Evolutionary conservation across 495 filamentous ascomycete species (phyloP).

Genomic region (Cryomyces minteri): DNA sequence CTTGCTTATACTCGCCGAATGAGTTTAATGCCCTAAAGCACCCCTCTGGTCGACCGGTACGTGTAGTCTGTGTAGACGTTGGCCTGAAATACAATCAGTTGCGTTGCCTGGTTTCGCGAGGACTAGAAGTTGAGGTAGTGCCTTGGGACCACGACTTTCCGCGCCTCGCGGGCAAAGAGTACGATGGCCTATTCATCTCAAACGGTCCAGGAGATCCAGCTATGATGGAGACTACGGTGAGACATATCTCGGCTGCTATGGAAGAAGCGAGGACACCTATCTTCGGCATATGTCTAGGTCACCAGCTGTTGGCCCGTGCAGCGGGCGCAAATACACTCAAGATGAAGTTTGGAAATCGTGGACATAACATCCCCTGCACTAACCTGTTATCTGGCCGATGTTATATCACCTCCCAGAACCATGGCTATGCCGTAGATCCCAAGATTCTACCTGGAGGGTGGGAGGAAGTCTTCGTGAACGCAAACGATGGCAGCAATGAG

Average conservation of each 20-base stretch:
- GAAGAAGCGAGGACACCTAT: slow-evolving; percentile 63
- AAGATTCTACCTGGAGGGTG: slow-evolving; percentile 55
- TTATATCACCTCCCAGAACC: slow-evolving; percentile 97
- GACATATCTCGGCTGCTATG: slow-evolving; percentile 54
- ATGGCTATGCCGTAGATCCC: slow-evolving; percentile 83
- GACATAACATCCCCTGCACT: slow-evolving; percentile 96
- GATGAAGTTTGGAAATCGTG: slow-evolving; percentile 98
- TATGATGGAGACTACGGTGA: slow-evolving; percentile 54
- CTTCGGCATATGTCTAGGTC: slow-evolving; percentile 93
- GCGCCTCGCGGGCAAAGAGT: slow-evolving; percentile 50
- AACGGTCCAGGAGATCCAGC: slow-evolving; percentile 95
- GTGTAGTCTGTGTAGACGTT: slow-evolving; percentile 85
- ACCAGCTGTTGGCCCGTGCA: slow-evolving; percentile 83
- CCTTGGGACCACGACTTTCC: slow-evolving; percentile 92
- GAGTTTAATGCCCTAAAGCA: slow-evolving; percentile 51
- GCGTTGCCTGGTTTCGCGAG: slow-evolving; percentile 72
- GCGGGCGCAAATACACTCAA: slow-evolving; percentile 77
- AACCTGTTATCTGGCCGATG: slow-evolving; percentile 86
- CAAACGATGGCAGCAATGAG: slow-evolving; percentile 95
- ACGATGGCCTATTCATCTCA: slow-evolving; percentile 92
- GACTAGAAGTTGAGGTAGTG: slow-evolving; percentile 87
- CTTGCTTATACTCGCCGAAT: slow-evolving; percentile 62
- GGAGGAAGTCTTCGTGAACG: slow-evolving; percentile 91
- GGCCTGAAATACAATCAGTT: slow-evolving; percentile 97
- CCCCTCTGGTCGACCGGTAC: slow-evolving; percentile 66